phyloP scores from a whole-genome alignment of 164 flowering plant species.

The Stephania cephalantha region DNA sequence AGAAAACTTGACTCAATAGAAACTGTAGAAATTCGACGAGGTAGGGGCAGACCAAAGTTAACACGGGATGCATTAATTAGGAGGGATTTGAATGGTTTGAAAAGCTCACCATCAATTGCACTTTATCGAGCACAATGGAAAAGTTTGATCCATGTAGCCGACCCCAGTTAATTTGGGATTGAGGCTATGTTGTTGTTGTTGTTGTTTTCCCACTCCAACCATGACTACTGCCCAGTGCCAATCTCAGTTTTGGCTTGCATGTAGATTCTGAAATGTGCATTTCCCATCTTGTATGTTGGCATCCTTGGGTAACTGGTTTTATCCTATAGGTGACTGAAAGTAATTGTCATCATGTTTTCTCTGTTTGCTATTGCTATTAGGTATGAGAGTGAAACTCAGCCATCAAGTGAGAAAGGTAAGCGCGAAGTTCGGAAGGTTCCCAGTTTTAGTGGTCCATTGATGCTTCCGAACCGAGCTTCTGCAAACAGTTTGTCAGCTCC shows the following conservation, averaged over 20 bases:
- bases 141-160: no score
- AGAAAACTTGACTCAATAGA: no score
- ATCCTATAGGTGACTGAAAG: not conserved
- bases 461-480: constrained; percentile 94
- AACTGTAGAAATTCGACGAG: no score
- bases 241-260: not conserved
- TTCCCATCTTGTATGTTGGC: not conserved
- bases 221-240: not conserved
- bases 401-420: constrained; percentile 38
- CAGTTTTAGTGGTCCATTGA: constrained; percentile 90
- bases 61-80: no score
- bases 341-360: constrained; percentile 7
- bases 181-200: no score
- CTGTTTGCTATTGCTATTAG: constrained; percentile 27
- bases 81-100: no score
- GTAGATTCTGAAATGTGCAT: not conserved
- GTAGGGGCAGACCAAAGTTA: no score
- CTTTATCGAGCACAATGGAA: no score
- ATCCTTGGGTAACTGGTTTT: not conserved
- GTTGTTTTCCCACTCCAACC: not conserved
- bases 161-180: no score
- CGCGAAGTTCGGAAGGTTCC: constrained; percentile 53
- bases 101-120: no score
- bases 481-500: constrained; percentile 98
- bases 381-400: constrained; percentile 52